A percentile compares a stretch with the other conserved stretches of the same genome.
Conservation (phyloP, 192 early-diverging fungal species). For the Entomortierella chlamydospora region DNA sequence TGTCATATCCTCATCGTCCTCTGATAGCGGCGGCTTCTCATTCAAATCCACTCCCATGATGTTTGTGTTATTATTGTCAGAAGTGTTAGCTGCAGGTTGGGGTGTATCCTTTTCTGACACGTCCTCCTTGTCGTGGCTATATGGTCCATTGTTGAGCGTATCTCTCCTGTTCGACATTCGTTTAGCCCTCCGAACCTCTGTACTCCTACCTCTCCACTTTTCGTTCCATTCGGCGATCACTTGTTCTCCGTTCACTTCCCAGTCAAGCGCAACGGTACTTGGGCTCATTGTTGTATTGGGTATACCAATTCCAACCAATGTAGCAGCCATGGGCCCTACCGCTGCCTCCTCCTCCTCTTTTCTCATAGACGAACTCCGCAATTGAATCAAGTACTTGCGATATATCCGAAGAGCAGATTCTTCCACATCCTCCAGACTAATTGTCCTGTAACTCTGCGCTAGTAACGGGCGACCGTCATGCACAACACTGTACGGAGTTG, state of each 20-base stretch:
- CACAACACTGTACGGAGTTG: slow-evolving; percentile 20
- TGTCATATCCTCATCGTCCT: neutral
- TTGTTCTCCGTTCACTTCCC: slow-evolving; percentile 51
- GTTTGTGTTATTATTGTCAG: neutral
- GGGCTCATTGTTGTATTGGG: neutral
- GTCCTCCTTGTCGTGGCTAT: neutral
- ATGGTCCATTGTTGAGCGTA: neutral
- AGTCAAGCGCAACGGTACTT: slow-evolving; percentile 5
- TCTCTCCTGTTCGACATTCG: slow-evolving; percentile 7
- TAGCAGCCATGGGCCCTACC: neutral
- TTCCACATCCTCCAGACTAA: slow-evolving; percentile 50
- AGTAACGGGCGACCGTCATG: slow-evolving; percentile 20
- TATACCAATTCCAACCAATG: too few relatives aligned
- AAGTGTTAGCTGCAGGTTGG: neutral
- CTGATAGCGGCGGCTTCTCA: neutral
- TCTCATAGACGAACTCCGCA: slow-evolving; percentile 40
- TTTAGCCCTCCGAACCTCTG: slow-evolving; percentile 15
- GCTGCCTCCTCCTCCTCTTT: slow-evolving; percentile 27
- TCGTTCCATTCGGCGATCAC: slow-evolving; percentile 50
- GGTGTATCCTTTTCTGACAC: neutral
- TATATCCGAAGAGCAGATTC: slow-evolving; percentile 48
- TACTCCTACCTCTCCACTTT: slow-evolving; percentile 30
- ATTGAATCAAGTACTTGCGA: slow-evolving; percentile 47
- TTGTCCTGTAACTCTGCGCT: slow-evolving; percentile 36
- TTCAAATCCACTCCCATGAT: neutral